Base-by-base conservation (phyloP, 2,329 filamentous ascomycete species). In the Didymella exigua region DNA sequence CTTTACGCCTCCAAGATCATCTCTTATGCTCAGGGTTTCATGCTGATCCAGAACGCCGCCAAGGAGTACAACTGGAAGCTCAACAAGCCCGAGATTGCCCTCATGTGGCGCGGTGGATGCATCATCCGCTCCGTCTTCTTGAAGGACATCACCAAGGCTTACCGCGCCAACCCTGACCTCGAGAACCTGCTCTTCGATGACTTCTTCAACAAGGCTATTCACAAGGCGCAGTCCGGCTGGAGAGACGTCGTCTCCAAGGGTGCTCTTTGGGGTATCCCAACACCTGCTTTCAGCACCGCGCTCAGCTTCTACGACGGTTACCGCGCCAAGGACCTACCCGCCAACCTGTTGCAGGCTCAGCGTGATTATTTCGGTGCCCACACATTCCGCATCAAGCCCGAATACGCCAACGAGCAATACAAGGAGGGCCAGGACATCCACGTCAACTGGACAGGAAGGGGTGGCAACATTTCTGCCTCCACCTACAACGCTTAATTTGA, bases 121-220 rank as follows among this genome's bases (percentile, higher is more conserved):
- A 99, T 99, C 73, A 99, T 99, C 82, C 93, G 95, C 79, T 98
- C 95, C 66, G 95, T 99, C 76, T 99, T 99, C 91, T 84, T 99
- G 67, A 98, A 98, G 88, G 93, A 99, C 79, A 99, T 99, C 82
- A 99, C 95, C 70, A 89, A 89, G 66, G 95, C 95, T 49, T 99
- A 97, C 87, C 93, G 93, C 81, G 87, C 86, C 68, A 88, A 97
- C 84, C 90, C 91, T 65, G 89, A 97, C 65, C 89, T 99, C 65
- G 89, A 97, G 88, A 99, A 99, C 86, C 83, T 99, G 69, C 86
- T 99, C 69, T 99, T 98, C 80, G 91, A 96, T 78, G 90, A 96
- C 78, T 99, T 99, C 88, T 99, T 99, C 90, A 96, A 96, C 86
- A 91, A 95, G 83, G 95, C 95, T 71, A 99, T 99, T 80, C 89